These are phyloP conservation scores for Fusarium praegraminearum DNA, from an alignment of 2,329 filamentous ascomycete species.

Conservation along the genomic window DNA sequence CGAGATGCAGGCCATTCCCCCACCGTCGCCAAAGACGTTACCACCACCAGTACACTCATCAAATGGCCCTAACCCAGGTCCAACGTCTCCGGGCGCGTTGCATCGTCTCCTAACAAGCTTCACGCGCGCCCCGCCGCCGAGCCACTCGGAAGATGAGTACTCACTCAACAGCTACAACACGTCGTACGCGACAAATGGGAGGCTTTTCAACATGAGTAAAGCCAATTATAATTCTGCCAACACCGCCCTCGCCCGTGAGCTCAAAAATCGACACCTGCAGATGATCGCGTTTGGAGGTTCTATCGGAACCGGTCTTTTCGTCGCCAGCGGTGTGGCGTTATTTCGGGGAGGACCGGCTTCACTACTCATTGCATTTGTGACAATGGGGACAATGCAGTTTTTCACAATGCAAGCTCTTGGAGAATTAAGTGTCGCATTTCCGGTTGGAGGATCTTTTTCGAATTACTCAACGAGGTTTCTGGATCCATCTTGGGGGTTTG, in stretches of 20 bases:
- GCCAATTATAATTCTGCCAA: slow-evolving; percentile 80
- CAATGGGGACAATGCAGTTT: slow-evolving; percentile 89
- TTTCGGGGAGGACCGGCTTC: slow-evolving; percentile 80
- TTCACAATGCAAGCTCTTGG: slow-evolving; percentile 91
- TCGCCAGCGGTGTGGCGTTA: slow-evolving; percentile 81
- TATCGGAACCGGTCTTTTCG: slow-evolving; percentile 88
- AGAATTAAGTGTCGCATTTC: slow-evolving; percentile 89
- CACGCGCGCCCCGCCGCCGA: slow-evolving; percentile 24
- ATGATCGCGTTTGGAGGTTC: slow-evolving; percentile 75
- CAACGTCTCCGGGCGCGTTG: not conserved
- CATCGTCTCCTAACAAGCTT: slow-evolving; percentile 31
- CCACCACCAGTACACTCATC: not conserved
- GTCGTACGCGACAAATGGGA: slow-evolving; percentile 20
- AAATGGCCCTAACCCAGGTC: not conserved
- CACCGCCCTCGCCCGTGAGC: slow-evolving; percentile 77
- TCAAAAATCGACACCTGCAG: slow-evolving; percentile 77
- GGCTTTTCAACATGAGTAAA: slow-evolving; percentile 64
- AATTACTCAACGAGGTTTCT: slow-evolving; percentile 92
- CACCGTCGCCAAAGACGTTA: slow-evolving; percentile 1
- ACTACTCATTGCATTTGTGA: slow-evolving; percentile 77
- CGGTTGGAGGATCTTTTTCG: slow-evolving; percentile 90
- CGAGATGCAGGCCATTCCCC: slow-evolving; percentile 34
- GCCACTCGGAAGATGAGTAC: slow-evolving; percentile 20
- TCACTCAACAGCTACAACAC: slow-evolving; percentile 27
- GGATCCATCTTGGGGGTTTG: slow-evolving; percentile 95